Percentiles rank a stretch among this genome's conserved stretches.
Evolutionary conservation across 805 yeast species (phyloP).

Genomic region (Kazachstania kunashirensis): DNA sequence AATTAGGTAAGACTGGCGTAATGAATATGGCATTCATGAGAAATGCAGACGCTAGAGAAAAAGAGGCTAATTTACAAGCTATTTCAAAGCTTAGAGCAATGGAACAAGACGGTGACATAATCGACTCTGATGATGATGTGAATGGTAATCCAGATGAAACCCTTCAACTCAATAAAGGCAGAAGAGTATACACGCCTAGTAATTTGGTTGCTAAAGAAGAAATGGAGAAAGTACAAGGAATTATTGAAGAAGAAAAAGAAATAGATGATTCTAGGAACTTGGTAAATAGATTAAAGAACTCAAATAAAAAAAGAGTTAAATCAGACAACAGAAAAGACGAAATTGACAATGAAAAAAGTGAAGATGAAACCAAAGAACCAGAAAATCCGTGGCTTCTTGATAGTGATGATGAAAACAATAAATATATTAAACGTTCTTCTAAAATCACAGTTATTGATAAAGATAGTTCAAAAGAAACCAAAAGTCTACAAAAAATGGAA

Average conservation of each 20-base stretch:
- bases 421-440: slow-evolving; percentile 32
- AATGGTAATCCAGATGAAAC: slow-evolving; percentile 37
- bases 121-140: slow-evolving; percentile 18
- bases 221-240: slow-evolving; percentile 30
- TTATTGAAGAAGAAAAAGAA: slow-evolving; percentile 36
- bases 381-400: slow-evolving; percentile 45
- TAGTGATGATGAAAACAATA: slow-evolving; percentile 20
- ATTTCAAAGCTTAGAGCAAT: slow-evolving; percentile 43
- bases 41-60: slow-evolving; percentile 68
- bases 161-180: slow-evolving; percentile 55
- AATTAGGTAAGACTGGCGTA: slow-evolving; percentile 76
- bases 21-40: slow-evolving; percentile 93
- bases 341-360: slow-evolving; percentile 2
- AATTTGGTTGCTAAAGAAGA: slow-evolving; percentile 23
- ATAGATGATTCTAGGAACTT: slow-evolving; percentile 43
- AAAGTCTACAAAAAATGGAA: slow-evolving; percentile 37
- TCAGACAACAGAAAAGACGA: slow-evolving; percentile 7
- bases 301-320: slow-evolving; percentile 5
- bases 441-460: slow-evolving; percentile 41
- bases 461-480: slow-evolving; percentile 41
- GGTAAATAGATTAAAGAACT: slow-evolving; percentile 30
- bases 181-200: slow-evolving; percentile 68
- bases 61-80: slow-evolving; percentile 46
- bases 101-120: slow-evolving; percentile 38
- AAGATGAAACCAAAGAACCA: slow-evolving; percentile 16